Percentiles rank a stretch among this genome's conserved stretches.
Conservation (phyloP, 164 flowering plant genomes). For the Sedum album region DNA sequence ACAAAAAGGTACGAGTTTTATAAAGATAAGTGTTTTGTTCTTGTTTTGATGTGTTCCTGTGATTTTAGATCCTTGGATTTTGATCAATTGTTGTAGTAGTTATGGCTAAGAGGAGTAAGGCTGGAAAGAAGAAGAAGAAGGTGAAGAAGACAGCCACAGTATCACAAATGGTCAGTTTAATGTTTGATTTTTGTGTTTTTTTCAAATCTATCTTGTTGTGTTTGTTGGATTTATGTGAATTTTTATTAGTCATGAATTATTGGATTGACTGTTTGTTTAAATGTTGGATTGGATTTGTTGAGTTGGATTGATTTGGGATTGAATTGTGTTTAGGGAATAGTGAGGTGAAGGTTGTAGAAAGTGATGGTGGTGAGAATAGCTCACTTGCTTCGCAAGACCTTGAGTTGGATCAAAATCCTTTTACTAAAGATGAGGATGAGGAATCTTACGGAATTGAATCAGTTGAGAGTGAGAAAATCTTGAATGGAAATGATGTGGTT, state of each 20-base stretch:
- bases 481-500: not conserved
- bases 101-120: slow-evolving; percentile 4
- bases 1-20: too few relatives aligned
- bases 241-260: not conserved
- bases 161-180: not conserved
- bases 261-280: too few relatives aligned
- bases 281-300: too few relatives aligned
- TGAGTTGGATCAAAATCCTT: slow-evolving; percentile 12
- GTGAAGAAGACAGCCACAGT: not conserved
- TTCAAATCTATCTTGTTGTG: too few relatives aligned
- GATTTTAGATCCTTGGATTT: too few relatives aligned
- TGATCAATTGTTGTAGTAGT: not conserved
- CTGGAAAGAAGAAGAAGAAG: slow-evolving; percentile 8
- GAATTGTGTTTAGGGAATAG: slow-evolving; percentile 5
- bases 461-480: not conserved
- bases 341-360: not conserved
- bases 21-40: too few relatives aligned
- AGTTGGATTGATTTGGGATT: too few relatives aligned
- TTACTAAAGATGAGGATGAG: slow-evolving; percentile 14
- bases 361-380: slow-evolving; percentile 24
- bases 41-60: too few relatives aligned
- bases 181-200: not conserved
- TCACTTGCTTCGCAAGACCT: slow-evolving; percentile 32
- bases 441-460: slow-evolving; percentile 12
- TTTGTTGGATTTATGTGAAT: not conserved